phyloP scores from a whole-genome alignment of 805 yeast species.

The Brettanomyces anomalus region DNA sequence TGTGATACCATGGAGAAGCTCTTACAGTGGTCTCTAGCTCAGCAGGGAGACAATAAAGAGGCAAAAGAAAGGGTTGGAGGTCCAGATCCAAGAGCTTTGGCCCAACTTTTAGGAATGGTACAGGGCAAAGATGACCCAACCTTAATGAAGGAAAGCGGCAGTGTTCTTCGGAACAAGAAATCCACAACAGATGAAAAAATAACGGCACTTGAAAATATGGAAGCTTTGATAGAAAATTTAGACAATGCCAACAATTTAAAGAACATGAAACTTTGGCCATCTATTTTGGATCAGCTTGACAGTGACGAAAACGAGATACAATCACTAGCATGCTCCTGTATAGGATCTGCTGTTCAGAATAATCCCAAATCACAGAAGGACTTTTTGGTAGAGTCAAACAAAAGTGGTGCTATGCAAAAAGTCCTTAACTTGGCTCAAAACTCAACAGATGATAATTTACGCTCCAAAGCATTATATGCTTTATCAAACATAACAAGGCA shows the following conservation, averaged over 20 bases:
- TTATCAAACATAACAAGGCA: constrained; percentile 68
- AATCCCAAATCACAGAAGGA: constrained; percentile 68
- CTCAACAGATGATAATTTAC: constrained; percentile 8
- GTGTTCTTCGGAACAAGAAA: constrained; percentile 43
- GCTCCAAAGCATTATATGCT: constrained; percentile 68
- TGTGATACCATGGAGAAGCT: constrained; percentile 69
- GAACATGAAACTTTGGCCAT: constrained; percentile 72
- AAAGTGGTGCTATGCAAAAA: constrained; percentile 23
- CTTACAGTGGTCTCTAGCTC: constrained; percentile 84
- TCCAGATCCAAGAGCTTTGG: constrained; percentile 73
- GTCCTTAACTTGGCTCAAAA: neutral
- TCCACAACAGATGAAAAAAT: constrained; percentile 55
- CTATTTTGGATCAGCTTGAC: constrained; percentile 47
- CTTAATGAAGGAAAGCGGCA: constrained; percentile 71
- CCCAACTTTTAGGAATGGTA: constrained; percentile 64
- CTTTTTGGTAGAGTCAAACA: constrained; percentile 35
- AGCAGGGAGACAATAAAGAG: constrained; percentile 63
- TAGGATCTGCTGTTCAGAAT: constrained; percentile 88
- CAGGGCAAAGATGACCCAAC: constrained; percentile 71
- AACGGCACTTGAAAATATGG: constrained; percentile 81
- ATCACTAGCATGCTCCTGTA: constrained; percentile 54
- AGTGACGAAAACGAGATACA: constrained; percentile 37
- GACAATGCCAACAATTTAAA: constrained; percentile 94
- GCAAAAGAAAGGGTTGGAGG: constrained; percentile 53
- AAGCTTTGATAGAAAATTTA: constrained; percentile 84